Base-by-base conservation (phyloP, 2,329 filamentous ascomycete species). In the Endothia cerciana region DNA sequence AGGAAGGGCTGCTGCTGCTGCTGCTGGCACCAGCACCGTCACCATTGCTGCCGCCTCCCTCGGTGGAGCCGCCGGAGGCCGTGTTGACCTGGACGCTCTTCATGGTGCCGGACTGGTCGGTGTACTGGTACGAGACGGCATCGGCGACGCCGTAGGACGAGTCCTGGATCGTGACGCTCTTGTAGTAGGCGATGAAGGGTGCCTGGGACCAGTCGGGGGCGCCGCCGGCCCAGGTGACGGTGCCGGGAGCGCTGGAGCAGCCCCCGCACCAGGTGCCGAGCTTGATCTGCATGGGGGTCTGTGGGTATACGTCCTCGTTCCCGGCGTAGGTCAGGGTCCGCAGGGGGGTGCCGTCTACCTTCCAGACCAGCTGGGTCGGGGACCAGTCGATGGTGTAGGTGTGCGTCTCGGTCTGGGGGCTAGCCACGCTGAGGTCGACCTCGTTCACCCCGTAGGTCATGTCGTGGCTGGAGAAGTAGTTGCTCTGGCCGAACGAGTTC, bases 401-500 rank as follows among this genome's bases (percentile, higher is more conserved):
- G 79, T 91, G 88, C 71, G 81, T 83, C 76, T 76, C 41, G 58
- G 76, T 75, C 74, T 83, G 83, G 38, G 89, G 84, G 72, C 80
- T 80, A 68, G 77, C 70, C 60, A 92, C 82, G n/a, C 80, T 68
- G 38, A 47, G 17, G 19, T 63, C 61, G 40, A 63, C 40, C 28
- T 57, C 28, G 79, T 59, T 59, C 38, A 59, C 57, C 15, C 93
- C 88, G 77, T 88, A 93, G 65, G 84, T 84, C 63, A 85, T 88
- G 77, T 91, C 80, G 66, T 90, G 91, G 82, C 92, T 91, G 80
- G 88, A 86, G 78, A 91, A 92, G 81, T 93, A 97, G 81, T 97
- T 97, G 76, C 88, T 91, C 81, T 97, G 94, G 40, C 94, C 93
- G 17, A 47, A 30, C 30, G 51, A 56, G 76, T 94, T 83, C 36